phyloP scores from a whole-genome alignment of 352 stramenopile genomes.

The Phytopythium montanum region DNA sequence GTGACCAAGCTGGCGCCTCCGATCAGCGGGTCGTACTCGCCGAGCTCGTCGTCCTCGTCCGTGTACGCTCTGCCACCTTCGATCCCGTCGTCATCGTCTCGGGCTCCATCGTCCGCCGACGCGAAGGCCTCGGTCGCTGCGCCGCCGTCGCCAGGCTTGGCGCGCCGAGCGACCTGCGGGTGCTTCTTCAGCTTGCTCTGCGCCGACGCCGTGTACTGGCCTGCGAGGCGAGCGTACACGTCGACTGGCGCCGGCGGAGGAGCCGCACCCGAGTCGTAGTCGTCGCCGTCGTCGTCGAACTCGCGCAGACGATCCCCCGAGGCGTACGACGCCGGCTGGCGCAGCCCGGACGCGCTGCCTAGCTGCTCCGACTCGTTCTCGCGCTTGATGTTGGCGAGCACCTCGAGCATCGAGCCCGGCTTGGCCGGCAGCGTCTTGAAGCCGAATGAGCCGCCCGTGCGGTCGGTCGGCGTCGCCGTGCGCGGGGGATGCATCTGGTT shows the following conservation, averaged over 20 bases:
- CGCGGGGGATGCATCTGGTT: slow-evolving; percentile 44
- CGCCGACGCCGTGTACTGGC: slow-evolving; percentile 78
- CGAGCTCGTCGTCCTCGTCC: slow-evolving; percentile 34
- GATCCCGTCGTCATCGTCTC: slow-evolving; percentile 5
- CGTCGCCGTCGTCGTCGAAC: slow-evolving; percentile 31
- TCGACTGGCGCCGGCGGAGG: slow-evolving; percentile 58
- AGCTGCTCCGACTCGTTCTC: slow-evolving; percentile 70
- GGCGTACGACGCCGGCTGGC: slow-evolving; percentile 44
- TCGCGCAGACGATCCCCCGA: slow-evolving; percentile 29
- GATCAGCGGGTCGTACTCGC: slow-evolving; percentile 70
- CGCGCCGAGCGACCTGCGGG: slow-evolving; percentile 22
- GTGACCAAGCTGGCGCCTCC: slow-evolving; percentile 56
- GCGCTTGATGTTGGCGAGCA: slow-evolving; percentile 80
- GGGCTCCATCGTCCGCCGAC: slow-evolving; percentile 16
- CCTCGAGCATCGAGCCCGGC: slow-evolving; percentile 68
- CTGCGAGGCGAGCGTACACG: slow-evolving; percentile 78
- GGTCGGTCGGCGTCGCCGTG: slow-evolving; percentile 50
- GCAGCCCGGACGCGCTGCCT: slow-evolving; percentile 32
- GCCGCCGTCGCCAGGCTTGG: slow-evolving; percentile 33
- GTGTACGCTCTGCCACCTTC: slow-evolving; percentile 23
- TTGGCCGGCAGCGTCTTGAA: slow-evolving; percentile 57
- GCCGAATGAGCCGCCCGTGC: slow-evolving; percentile 29
- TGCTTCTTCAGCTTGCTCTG: slow-evolving; percentile 80
- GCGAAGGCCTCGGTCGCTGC: slow-evolving; percentile 13
- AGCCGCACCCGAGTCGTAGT: slow-evolving; percentile 18